Evolutionary conservation across 148 eudicot genomes (phyloP).

Genomic region (Arbutus unedo): DNA sequence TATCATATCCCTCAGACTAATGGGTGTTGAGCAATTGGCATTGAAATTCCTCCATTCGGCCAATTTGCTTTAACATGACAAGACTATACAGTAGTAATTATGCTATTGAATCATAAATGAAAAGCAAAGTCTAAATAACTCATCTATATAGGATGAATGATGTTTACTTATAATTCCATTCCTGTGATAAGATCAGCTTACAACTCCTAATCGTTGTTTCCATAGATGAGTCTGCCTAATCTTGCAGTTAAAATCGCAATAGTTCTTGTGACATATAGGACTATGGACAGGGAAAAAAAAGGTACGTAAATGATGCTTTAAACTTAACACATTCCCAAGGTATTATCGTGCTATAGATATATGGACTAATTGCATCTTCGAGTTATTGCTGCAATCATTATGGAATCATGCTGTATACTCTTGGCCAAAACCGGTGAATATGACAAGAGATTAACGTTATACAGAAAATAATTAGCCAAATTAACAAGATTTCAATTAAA

Average conservation of each 20-base stretch:
- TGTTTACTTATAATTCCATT: background rate
- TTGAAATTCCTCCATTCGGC: background rate
- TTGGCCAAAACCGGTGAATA: no score
- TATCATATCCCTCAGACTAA: background rate
- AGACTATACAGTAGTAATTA: background rate
- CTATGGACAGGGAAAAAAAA: background rate
- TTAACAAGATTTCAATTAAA: no score
- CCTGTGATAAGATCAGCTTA: background rate
- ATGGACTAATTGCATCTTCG: background rate
- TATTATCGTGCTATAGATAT: background rate
- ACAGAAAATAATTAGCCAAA: no score
- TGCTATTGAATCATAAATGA: background rate
- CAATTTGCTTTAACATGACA: background rate
- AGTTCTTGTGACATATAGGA: background rate
- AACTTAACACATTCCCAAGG: background rate
- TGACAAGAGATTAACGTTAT: no score
- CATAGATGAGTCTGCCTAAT: background rate
- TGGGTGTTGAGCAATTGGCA: background rate
- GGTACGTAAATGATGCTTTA: background rate
- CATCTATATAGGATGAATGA: background rate
- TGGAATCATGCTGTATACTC: background rate
- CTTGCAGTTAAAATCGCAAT: background rate
- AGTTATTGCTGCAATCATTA: background rate
- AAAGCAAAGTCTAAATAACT: background rate
- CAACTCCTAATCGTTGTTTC: background rate